Percentiles rank a stretch among this genome's conserved stretches.
phyloP scores from a whole-genome alignment of 2,329 filamentous ascomycete genomes.

The Bimuria novae-zelandiae region DNA sequence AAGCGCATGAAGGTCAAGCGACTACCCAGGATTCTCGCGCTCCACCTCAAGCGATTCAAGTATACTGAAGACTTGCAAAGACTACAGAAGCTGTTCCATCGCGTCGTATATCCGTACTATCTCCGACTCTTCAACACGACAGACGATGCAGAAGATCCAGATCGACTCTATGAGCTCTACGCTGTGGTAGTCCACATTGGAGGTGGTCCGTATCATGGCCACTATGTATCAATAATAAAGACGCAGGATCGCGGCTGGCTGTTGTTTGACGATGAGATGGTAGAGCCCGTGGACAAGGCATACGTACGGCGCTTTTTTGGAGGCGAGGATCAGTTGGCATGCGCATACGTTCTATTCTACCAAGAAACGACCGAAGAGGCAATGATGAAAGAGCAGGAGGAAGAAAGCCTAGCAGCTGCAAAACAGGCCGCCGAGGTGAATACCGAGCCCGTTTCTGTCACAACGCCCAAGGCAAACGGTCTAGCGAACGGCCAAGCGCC shows the following conservation, averaged over 20 bases:
- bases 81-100: constrained; percentile 93
- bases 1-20: constrained; percentile 99
- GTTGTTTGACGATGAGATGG: constrained; percentile 97
- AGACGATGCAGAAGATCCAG: constrained; percentile 90
- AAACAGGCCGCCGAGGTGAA: constrained; percentile 43
- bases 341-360: constrained; percentile 96
- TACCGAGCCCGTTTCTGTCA: constrained; percentile 64
- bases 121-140: constrained; percentile 97
- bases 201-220: constrained; percentile 93
- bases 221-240: constrained; percentile 98
- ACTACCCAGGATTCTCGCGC: constrained; percentile 84
- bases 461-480: constrained; percentile 57
- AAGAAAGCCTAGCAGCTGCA: constrained; percentile 63
- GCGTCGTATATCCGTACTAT: constrained; percentile 96
- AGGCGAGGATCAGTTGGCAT: constrained; percentile 81
- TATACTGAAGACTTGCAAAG: constrained; percentile 95
- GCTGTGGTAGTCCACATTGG: constrained; percentile 97
- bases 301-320: constrained; percentile 98
- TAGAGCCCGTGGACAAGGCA: constrained; percentile 94
- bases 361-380: constrained; percentile 81
- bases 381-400: constrained; percentile 78
- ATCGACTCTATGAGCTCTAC: constrained; percentile 93
- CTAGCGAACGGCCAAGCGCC: constrained; percentile 54
- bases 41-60: constrained; percentile 97
- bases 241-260: constrained; percentile 95